phyloP scores from a whole-genome alignment of 2,329 filamentous ascomycete genomes.

The Venturia aucupariae region DNA sequence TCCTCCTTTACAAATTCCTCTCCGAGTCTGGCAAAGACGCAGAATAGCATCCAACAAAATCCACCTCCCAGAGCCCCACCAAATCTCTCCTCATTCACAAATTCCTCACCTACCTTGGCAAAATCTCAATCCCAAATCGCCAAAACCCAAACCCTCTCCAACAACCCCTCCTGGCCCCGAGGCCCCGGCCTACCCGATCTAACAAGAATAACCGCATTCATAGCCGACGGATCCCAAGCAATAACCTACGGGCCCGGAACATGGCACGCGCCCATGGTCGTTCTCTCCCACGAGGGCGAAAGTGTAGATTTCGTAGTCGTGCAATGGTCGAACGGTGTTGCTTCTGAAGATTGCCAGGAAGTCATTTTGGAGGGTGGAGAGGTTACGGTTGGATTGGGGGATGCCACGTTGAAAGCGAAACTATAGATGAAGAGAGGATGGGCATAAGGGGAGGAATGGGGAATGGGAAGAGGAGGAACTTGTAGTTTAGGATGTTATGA shows the following conservation, averaged over 20 bases:
- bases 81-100: conserved; percentile 33
- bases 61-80: no score
- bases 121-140: conserved; percentile 39
- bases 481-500: no score
- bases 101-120: conserved; percentile 32
- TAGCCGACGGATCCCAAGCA: conserved; percentile 68
- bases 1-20: not conserved
- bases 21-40: not conserved
- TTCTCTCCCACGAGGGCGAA: conserved; percentile 36
- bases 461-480: not conserved
- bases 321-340: conserved; percentile 79
- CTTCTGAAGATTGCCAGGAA: conserved; percentile 80
- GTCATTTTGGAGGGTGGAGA: conserved; percentile 6
- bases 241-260: conserved; percentile 88
- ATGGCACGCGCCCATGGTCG: conserved; percentile 96
- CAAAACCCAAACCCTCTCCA: conserved; percentile 21
- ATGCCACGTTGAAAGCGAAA: not conserved
- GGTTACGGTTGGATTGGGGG: not conserved
- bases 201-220: conserved; percentile 60
- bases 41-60: conserved; percentile 23
- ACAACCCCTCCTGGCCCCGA: conserved; percentile 25
- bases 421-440: not conserved
- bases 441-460: no score
- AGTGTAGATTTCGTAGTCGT: conserved; percentile 75
- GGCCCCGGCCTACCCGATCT: conserved; percentile 63